Conservation (phyloP, 176 grass and related monocot species). For the Cenchrus fungigraminus region DNA sequence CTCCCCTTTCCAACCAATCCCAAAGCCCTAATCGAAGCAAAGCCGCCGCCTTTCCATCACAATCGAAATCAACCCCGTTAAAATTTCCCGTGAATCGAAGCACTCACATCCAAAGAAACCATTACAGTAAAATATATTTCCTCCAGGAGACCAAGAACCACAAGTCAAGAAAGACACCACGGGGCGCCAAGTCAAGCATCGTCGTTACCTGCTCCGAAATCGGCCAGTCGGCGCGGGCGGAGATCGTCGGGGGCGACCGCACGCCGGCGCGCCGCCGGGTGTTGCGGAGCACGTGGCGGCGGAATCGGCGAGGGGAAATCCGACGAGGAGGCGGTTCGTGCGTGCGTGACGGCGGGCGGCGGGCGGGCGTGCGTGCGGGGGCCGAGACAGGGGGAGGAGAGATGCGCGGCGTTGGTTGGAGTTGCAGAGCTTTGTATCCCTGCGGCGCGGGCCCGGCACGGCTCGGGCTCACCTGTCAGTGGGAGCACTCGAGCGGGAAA, state of each 20-base stretch:
- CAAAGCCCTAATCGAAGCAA: slow-evolving; percentile 30
- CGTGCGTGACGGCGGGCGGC: neutral
- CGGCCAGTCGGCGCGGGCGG: neutral
- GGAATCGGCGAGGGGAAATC: neutral
- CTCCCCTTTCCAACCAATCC: neutral
- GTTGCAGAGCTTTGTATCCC: neutral
- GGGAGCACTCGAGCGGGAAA: slow-evolving; percentile 24
- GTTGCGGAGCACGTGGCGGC: neutral
- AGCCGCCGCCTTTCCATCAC: neutral
- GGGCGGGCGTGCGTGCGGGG: neutral
- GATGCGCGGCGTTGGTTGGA: slow-evolving; percentile 1
- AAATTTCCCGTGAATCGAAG: neutral
- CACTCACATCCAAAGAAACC: neutral
- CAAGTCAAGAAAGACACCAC: slow-evolving; percentile 18
- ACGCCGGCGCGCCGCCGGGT: neutral
- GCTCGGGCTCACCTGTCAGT: neutral
- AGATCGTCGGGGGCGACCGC: neutral
- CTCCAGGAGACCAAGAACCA: slow-evolving; percentile 10
- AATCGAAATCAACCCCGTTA: neutral
- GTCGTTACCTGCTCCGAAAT: slow-evolving; percentile 15
- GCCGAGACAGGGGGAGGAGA: neutral
- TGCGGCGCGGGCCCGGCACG: rapidly evolving
- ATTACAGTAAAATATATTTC: neutral
- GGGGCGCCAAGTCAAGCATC: neutral
- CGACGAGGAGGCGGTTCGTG: neutral